Evolutionary conservation across 768 basidiomycete species (phyloP), one percentile per base, ranked within the genome.

Genomic region (Albatrellus ellisii): DNA sequence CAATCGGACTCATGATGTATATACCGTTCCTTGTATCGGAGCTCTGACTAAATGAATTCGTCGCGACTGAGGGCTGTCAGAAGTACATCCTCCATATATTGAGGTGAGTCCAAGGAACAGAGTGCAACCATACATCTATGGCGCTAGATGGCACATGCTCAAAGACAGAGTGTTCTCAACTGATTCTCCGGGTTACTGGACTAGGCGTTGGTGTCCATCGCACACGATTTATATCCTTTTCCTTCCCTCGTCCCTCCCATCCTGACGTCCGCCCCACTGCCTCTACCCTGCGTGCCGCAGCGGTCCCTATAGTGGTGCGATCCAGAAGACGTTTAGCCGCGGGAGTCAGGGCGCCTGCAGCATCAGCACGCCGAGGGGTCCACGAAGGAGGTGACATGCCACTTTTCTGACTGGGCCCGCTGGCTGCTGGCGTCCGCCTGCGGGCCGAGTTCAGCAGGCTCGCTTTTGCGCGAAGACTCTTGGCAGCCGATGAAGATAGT

Each of bases 131-230:
- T 31, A 20, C 18, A 37, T 36, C n/a, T 22, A 34, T 21, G 5
- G 12, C 15, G 14, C 43, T 26, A 38, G 36, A 14, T n/a, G 25
- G 24, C 8, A 46, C 42, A 52, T 28, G 49, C 46, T 50, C n/a
- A n/a, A n/a, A n/a, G n/a, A n/a, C n/a, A n/a, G n/a, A n/a, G n/a
- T n/a, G n/a, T n/a, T n/a, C n/a, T n/a, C n/a, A n/a, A n/a, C n/a
- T n/a, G n/a, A n/a, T n/a, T n/a, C 57, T 43, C 47, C 75, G 62
- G 26, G 63, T 55, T 14, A 61, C 59, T n/a, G 66, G 54, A 46
- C 55, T 60, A 45, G 79, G 83, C 28, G 81, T 86, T 6, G 84
- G 84, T 32, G 85, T 88, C 85, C 85, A 88, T 54, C 84, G 62
- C 17, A 83, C 68, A 25, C 66, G 66, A 49, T 70, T 73, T 37